phyloP scores from a whole-genome alignment of 148 eudicot species.

The Fagopyrum tataricum region DNA sequence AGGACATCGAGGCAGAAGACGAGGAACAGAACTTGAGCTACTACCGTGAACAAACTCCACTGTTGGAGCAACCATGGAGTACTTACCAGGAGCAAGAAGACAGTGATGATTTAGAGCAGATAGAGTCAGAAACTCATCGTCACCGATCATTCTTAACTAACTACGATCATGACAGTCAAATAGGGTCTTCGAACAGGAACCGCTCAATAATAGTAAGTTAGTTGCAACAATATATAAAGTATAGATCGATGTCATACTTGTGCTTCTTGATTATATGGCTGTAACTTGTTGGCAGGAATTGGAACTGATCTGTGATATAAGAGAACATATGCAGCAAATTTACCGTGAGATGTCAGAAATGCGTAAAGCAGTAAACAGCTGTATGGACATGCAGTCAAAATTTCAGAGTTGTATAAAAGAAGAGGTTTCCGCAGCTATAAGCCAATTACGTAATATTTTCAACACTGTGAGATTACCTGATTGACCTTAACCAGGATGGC shows the following conservation, averaged over 20 bases:
- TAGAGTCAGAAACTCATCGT: not conserved
- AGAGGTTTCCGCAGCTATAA: constrained; percentile 29
- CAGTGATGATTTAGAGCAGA: not conserved
- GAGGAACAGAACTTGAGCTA: not conserved
- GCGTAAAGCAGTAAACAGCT: constrained; percentile 47
- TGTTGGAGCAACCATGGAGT: constrained; percentile 6
- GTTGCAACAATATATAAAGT: not conserved
- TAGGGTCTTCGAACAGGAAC: not conserved
- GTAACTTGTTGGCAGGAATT: constrained; percentile 40
- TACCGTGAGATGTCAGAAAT: constrained; percentile 62
- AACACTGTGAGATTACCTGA: not conserved
- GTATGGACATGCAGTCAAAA: constrained; percentile 55
- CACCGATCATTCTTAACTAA: not conserved
- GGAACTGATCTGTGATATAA: constrained; percentile 63
- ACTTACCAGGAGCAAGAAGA: constrained; percentile 19
- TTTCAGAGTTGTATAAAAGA: constrained; percentile 33
- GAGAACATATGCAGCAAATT: constrained; percentile 59
- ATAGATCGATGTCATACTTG: not conserved
- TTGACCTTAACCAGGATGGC: not conserved
- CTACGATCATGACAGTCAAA: constrained; percentile 10
- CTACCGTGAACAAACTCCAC: constrained; percentile 1
- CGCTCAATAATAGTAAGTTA: constrained; percentile 2
- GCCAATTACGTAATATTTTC: constrained; percentile 27
- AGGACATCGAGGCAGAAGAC: constrained; percentile 13
- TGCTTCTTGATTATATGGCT: not conserved